Base-by-base conservation (phyloP, 352 stramenopile species). In the Pilasporangium apinafurcum region DNA sequence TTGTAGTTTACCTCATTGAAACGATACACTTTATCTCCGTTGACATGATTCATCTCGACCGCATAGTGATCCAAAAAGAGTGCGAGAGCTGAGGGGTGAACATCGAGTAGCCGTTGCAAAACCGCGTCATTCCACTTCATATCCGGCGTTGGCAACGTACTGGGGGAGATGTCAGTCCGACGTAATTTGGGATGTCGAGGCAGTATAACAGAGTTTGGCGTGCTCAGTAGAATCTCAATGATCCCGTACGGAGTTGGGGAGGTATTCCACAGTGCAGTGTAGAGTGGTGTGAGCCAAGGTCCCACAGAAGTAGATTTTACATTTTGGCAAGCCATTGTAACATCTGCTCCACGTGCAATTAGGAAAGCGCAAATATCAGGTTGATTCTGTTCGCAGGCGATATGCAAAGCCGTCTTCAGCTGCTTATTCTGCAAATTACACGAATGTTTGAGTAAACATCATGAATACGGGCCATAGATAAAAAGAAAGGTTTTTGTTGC, bases 51-150 rank as follows among this genome's bases (percentile, higher is more conserved):
- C 5, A 73, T 68, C 49, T 68, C 56, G 5, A 65, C 36, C 8
- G 53, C 56, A 30, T 68, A 82, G 42, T 82, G 65, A 29, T 82
- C 57, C 31, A 82, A 40, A 24, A 76, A 70, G 13, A 73, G 44
- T 4, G 62, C 53, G 8, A 82, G 47, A 14, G 63, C 50, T 18
- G 55, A 56, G 1, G 56, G 50, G 22, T 78, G 64, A 0, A 77
- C 54, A 32, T 72, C 62, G 4, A 71, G 25, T 26, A 82, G 31
- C 26, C 66, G 62, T 14, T 69, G 46, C 31, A 82, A 53, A 24
- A 78, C 46, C 12, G 48, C 41, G 3, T 49, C 41, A 43, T 81
- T 81, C 68, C 68, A 81, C 28, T 68, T 69, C 16, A 40, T 48
- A 7, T 69, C 59, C 24, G 47, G 56, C 4, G 39, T 48, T 10